Evolutionary conservation across 306 rosid species (phyloP), one percentile per base, ranked within the genome.

Genomic region (Lathyrus tuberosus): DNA sequence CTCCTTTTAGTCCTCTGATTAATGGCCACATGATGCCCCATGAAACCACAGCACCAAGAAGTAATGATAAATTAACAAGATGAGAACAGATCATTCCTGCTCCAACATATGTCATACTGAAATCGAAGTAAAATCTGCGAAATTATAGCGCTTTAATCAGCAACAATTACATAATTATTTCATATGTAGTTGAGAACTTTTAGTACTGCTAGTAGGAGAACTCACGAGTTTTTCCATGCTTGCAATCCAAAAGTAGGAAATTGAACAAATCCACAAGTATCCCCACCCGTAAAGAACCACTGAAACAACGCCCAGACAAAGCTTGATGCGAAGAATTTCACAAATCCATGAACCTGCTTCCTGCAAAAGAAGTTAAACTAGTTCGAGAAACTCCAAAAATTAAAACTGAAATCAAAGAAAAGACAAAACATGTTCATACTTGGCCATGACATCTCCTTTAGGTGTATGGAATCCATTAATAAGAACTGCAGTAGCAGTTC

Each of bases 1-100:
- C 91, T 59, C 99, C 99, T 82, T 95, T 91, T 47, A 83, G 88
- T 37, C 86, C 88, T 58, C 22, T 76, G 70, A 95, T 91, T 73
- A 91, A 75, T 0, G 99, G 99, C 99, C 99, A 95, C 99, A 95
- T 95, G 63, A 91, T 70, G 62, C 99, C 99, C 97, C 97, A 95
- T 20, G 99, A 95, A 82, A 95, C 67, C 67, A 91, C 82, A 24
- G 97, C 97, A 37, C 99, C 99, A 20, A 95, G 80, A 79, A 91
- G 96, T 85, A 95, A 71, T 0, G 99, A 91, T 62, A 95, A 79
- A 81, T 95, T 95, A 59, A 95, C 99, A 15, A 95, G 88, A 79
- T 91, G 96, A 51, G 99, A 87, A 66, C 99, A 95, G 41, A 95
- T 95, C 99, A 95, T 95, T 76, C 99, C 99, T 4, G 99, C 99